Percentiles rank a stretch among this genome's conserved stretches.
Conservation (phyloP, 768 basidiomycete genomes). For the Leccinum longicurvipes region DNA sequence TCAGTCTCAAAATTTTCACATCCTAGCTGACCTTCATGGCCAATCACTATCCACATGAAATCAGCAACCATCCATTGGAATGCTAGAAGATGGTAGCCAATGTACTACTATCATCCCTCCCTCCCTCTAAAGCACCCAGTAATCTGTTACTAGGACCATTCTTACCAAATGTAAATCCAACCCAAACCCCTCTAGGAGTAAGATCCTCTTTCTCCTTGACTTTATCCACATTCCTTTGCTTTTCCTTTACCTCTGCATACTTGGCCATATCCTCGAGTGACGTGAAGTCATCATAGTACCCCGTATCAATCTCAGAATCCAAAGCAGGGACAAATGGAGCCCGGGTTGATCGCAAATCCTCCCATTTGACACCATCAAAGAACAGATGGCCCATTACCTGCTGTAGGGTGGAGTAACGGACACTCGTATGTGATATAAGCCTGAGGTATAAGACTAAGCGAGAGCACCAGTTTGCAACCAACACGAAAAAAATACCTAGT, state of each 20-base stretch:
- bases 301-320: constrained; percentile 92
- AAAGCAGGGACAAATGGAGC: constrained; percentile 95
- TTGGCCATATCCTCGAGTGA: constrained; percentile 94
- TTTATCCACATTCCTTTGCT: constrained; percentile 89
- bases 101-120: constrained; percentile 45
- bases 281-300: constrained; percentile 92
- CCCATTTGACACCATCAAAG: constrained; percentile 76
- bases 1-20: too few species aligned
- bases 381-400: constrained; percentile 80
- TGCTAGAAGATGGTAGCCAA: constrained; percentile 58
- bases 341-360: constrained; percentile 64
- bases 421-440: constrained; percentile 82
- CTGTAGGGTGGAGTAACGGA: constrained; percentile 70
- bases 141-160: constrained; percentile 60
- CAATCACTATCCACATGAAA: too few species aligned
- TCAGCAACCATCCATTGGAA: not conserved
- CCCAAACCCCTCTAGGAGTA: constrained; percentile 76
- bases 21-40: too few species aligned
- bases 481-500: constrained; percentile 53
- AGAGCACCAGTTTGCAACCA: not conserved
- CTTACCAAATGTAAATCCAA: constrained; percentile 89
- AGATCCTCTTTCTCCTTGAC: constrained; percentile 86
- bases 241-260: constrained; percentile 97
- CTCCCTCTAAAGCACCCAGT: constrained; percentile 26
- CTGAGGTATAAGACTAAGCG: constrained; percentile 34